phyloP scores from a whole-genome alignment of 1,139 yeast species.

The Nakaseomyces glabratus region DNA sequence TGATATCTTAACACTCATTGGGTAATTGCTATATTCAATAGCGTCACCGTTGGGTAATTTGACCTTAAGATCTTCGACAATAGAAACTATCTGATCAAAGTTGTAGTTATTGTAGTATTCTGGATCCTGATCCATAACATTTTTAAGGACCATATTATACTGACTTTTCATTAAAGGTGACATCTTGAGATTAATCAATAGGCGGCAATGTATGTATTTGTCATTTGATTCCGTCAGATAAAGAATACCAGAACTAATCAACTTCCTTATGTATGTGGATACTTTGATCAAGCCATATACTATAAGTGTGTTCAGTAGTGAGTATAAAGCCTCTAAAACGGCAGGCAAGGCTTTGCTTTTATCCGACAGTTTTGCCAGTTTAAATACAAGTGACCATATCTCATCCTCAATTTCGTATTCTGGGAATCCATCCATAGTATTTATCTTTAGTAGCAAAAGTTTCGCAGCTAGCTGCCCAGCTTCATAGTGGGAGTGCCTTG shows the following conservation, averaged over 20 bases:
- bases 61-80: conserved; percentile 20
- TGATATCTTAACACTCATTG: conserved; percentile 26
- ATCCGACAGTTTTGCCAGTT: conserved; percentile 23
- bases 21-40: conserved; percentile 11
- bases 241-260: conserved; percentile 77
- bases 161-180: conserved; percentile 34
- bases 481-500: conserved; percentile 26
- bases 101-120: conserved; percentile 22
- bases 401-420: conserved; percentile 29
- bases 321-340: conserved; percentile 18
- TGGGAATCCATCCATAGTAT: conserved; percentile 24
- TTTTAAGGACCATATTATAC: conserved; percentile 34
- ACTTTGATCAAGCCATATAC: conserved; percentile 35
- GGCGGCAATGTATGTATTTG: conserved; percentile 30
- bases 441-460: conserved; percentile 25
- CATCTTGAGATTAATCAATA: conserved; percentile 32
- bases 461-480: conserved; percentile 28
- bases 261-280: conserved; percentile 62
- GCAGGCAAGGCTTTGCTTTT: conserved; percentile 13
- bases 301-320: conserved; percentile 24
- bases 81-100: conserved; percentile 20
- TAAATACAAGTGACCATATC: conserved; percentile 29
- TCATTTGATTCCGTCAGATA: conserved; percentile 37
- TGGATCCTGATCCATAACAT: conserved; percentile 28
- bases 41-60: conserved; percentile 11